A percentile compares a stretch with the other conserved stretches of the same genome.
Evolutionary conservation across 2,329 filamentous ascomycete species (phyloP).

Genomic region (Clathrospora elynae): DNA sequence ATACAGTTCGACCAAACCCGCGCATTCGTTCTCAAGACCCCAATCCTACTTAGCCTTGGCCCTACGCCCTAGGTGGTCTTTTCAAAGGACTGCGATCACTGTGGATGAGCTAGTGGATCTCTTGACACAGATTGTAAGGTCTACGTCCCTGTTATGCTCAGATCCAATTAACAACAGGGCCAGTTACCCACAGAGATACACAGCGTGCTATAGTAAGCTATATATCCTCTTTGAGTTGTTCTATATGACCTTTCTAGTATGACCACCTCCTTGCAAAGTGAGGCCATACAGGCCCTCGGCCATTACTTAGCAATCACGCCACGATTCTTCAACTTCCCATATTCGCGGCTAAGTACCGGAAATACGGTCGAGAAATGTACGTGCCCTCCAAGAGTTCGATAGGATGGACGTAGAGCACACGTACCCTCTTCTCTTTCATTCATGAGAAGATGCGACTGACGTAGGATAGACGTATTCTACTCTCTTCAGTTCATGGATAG

Average conservation of each 20-base stretch:
- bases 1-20: not conserved
- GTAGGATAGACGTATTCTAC: not conserved
- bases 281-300: conserved; percentile 14
- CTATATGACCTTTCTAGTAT: conserved; percentile 5
- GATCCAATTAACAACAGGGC: not conserved
- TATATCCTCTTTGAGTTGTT: not conserved
- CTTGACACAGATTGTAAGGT: not conserved
- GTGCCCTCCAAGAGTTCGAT: too few relatives aligned
- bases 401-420: too few relatives aligned
- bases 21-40: not conserved
- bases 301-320: conserved; percentile 13
- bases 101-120: not conserved
- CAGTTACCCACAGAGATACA: not conserved
- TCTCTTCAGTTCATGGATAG: conserved; percentile 11
- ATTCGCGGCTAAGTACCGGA: conserved; percentile 1
- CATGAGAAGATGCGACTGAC: not conserved
- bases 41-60: too few relatives aligned
- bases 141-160: not conserved
- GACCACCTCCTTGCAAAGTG: conserved; percentile 9
- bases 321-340: conserved; percentile 11
- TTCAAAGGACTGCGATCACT: not conserved
- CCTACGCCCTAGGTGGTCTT: not conserved
- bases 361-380: conserved; percentile 2
- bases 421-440: too few relatives aligned
- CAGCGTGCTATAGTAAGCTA: conserved; percentile 3